phyloP scores from a whole-genome alignment of 768 basidiomycete species.

The Lactarius quietus region DNA sequence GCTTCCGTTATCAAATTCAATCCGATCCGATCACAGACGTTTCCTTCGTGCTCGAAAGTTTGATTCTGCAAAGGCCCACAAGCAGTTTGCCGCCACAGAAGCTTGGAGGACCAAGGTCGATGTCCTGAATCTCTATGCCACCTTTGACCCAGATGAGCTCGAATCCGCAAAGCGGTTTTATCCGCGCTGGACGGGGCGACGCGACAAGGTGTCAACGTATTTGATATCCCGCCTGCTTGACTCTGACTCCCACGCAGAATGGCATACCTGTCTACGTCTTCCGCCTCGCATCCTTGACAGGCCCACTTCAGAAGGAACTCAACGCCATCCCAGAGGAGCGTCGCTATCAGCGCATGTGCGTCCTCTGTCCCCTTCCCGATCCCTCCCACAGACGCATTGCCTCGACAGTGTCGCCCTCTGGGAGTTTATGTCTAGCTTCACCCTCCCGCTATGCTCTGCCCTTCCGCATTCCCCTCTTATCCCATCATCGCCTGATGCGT shows the following conservation, averaged over 20 bases:
- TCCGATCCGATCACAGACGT: constrained; percentile 44
- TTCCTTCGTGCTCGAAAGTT: constrained; percentile 80
- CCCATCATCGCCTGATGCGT: too few relatives aligned
- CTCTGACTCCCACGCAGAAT: constrained; percentile 37
- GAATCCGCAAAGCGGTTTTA: constrained; percentile 60
- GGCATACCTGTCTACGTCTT: constrained; percentile 79
- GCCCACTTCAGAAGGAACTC: constrained; percentile 55
- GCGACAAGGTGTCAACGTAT: constrained; percentile 56
- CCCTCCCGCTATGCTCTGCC: constrained; percentile 57
- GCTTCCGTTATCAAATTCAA: background rate
- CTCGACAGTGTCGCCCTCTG: constrained; percentile 54
- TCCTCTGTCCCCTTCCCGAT: background rate
- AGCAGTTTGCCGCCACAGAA: constrained; percentile 66
- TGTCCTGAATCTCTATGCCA: constrained; percentile 59
- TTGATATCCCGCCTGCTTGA: constrained; percentile 3
- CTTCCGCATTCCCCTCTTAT: constrained; percentile 47
- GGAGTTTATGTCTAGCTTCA: constrained; percentile 64
- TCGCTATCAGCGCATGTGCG: constrained; percentile 70
- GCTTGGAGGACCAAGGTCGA: constrained; percentile 63
- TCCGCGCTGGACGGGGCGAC: constrained; percentile 76
- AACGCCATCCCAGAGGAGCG: constrained; percentile 49
- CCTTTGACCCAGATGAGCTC: constrained; percentile 57
- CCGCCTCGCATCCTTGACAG: constrained; percentile 56
- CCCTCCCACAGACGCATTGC: background rate
- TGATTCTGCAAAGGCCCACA: constrained; percentile 56